These are phyloP conservation scores for Eutypa lata DNA, from an alignment of 2,329 filamentous ascomycete species.

Conservation along the genomic window DNA sequence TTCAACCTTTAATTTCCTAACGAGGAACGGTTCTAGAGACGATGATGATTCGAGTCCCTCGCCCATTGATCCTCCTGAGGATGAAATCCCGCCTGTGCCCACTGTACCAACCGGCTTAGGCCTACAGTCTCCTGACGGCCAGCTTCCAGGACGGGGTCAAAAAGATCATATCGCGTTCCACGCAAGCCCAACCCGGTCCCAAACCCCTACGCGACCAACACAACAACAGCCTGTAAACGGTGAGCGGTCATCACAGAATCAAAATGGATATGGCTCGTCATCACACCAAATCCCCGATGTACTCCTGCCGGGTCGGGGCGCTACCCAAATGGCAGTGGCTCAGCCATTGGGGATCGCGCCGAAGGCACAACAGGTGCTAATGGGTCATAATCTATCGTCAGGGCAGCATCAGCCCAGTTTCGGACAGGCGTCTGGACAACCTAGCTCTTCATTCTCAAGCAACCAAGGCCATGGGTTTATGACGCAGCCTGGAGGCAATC, in stretches of 20 bases:
- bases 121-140: slow-evolving; percentile 26
- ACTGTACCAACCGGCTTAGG: slow-evolving; percentile 13
- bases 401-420: slow-evolving; percentile 16
- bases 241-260: slow-evolving; percentile 11
- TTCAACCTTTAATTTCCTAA: slow-evolving; percentile 52
- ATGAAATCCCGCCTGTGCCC: slow-evolving; percentile 18
- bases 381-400: slow-evolving; percentile 19
- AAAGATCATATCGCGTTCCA: slow-evolving; percentile 5
- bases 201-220: slow-evolving; percentile 13
- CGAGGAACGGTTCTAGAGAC: slow-evolving; percentile 33
- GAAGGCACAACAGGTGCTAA: slow-evolving; percentile 13
- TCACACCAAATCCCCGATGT: slow-evolving; percentile 10
- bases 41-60: slow-evolving; percentile 29
- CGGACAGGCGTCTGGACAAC: slow-evolving; percentile 15
- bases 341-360: slow-evolving; percentile 1
- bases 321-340: not conserved
- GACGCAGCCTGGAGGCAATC: slow-evolving; percentile 28
- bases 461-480: slow-evolving; percentile 22
- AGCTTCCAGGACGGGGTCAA: slow-evolving; percentile 11
- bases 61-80: slow-evolving; percentile 19
- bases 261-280: slow-evolving; percentile 8
- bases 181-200: slow-evolving; percentile 21
- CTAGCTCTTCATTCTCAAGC: slow-evolving; percentile 11
- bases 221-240: slow-evolving; percentile 7
- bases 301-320: not conserved